These are phyloP conservation scores for Anthracocystis setariae DNA, from an alignment of 1,284 basidiomycete species.

Conservation along the genomic window DNA sequence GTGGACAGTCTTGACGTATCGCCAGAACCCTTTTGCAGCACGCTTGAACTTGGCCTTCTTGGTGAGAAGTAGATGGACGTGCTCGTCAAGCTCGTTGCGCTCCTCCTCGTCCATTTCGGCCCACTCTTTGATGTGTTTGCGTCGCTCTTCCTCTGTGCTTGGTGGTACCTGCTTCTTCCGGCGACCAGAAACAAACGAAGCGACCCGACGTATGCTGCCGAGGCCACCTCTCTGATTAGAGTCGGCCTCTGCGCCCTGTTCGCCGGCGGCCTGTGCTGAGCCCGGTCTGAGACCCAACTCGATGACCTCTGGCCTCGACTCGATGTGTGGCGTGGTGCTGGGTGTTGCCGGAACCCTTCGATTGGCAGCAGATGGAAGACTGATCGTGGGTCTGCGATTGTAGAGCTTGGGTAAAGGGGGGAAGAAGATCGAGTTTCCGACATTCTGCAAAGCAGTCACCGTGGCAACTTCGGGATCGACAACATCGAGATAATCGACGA, in stretches of 20 bases:
- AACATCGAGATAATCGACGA: conserved; percentile 73
- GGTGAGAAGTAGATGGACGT: conserved; percentile 80
- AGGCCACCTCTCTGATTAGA: conserved; percentile 4
- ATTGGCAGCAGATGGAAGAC: conserved; percentile 67
- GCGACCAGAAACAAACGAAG: conserved; percentile 19
- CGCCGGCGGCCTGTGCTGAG: background rate
- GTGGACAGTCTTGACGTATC: conserved; percentile 61
- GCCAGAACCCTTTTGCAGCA: conserved; percentile 53
- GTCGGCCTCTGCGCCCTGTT: conserved; percentile 4
- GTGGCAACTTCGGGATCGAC: conserved; percentile 80
- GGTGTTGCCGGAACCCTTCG: conserved; percentile 6
- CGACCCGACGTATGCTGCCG: conserved; percentile 27
- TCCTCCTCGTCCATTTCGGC: conserved; percentile 63
- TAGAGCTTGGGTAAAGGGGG: conserved; percentile 76
- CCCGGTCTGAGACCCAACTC: conserved; percentile 27
- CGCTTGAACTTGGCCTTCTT: conserved; percentile 73
- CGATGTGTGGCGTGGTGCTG: conserved; percentile 14
- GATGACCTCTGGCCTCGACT: conserved; percentile 21
- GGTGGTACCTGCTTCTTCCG: conserved; percentile 30
- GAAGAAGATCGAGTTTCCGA: conserved; percentile 80
- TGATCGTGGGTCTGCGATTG: conserved; percentile 76
- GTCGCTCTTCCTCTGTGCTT: conserved; percentile 46
- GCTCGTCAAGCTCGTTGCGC: conserved; percentile 73
- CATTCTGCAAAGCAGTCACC: conserved; percentile 77
- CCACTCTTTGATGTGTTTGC: conserved; percentile 59